Evolutionary conservation across 2,329 filamentous ascomycete species (phyloP).

Genomic region (Mycogone perniciosa): DNA sequence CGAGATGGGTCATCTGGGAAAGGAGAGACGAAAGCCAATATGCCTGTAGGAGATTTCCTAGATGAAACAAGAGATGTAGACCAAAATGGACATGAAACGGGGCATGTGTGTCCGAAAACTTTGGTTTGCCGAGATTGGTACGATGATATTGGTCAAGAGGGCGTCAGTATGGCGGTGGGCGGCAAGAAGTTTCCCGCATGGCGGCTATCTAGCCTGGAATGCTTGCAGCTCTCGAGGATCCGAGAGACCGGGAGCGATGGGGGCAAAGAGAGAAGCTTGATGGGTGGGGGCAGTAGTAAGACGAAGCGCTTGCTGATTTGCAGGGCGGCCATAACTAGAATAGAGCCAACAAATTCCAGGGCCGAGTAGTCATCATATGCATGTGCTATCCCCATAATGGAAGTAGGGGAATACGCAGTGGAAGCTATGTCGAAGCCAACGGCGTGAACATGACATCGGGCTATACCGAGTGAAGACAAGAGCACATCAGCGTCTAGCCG

Average conservation of each 20-base stretch:
- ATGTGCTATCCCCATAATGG: no score
- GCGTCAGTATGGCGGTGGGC: conserved; percentile 24
- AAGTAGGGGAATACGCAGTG: no score
- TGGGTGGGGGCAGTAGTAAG: background rate
- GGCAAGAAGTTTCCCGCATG: conserved; percentile 13
- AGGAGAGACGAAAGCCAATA: conserved; percentile 22
- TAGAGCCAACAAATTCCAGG: background rate
- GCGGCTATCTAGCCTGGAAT: conserved; percentile 10
- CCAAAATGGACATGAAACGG: conserved; percentile 43
- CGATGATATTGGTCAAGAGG: conserved; percentile 46
- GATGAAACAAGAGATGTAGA: conserved; percentile 25
- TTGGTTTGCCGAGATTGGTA: conserved; percentile 33
- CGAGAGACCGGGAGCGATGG: background rate
- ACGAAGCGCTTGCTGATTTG: conserved; percentile 6
- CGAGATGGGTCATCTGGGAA: conserved; percentile 18
- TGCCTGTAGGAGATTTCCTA: conserved; percentile 22
- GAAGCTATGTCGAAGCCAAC: no score
- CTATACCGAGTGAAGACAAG: no score
- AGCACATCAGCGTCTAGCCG: no score
- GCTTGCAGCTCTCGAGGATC: conserved; percentile 4
- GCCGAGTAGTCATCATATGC: no score
- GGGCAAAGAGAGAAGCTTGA: background rate
- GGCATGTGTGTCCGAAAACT: conserved; percentile 43
- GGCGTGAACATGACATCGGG: no score
- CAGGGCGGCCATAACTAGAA: conserved; percentile 5